Conservation (phyloP, 2,329 filamentous ascomycete genomes). For the Aureobasidium lini region DNA sequence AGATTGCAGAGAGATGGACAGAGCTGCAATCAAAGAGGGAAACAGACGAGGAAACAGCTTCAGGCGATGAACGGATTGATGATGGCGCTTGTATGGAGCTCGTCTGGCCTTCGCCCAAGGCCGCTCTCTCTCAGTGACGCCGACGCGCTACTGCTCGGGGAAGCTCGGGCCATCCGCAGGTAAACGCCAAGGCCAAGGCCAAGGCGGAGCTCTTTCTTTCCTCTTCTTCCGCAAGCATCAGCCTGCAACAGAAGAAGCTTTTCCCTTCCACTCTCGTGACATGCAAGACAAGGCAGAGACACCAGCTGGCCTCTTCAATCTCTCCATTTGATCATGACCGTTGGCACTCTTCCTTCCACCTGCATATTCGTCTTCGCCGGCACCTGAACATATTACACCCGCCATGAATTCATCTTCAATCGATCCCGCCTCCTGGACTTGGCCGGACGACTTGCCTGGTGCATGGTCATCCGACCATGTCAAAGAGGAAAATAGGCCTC, state of each 20-base stretch:
- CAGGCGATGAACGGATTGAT: not conserved
- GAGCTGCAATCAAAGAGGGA: not conserved
- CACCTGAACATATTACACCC: not conserved
- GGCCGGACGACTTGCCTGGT: constrained; percentile 39
- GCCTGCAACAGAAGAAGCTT: not conserved
- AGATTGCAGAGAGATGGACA: not conserved
- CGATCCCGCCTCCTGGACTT: constrained; percentile 33
- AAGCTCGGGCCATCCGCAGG: not conserved
- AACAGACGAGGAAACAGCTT: not conserved
- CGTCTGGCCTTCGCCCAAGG: not conserved
- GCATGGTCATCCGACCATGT: constrained; percentile 17
- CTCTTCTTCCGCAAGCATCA: not conserved
- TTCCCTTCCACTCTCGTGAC: not conserved
- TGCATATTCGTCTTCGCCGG: not conserved
- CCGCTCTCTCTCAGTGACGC: constrained; percentile 6
- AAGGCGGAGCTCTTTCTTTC: not conserved
- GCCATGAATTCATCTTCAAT: constrained; percentile 37
- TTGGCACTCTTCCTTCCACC: not conserved
- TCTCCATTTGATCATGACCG: constrained; percentile 3
- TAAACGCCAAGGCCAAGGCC: not conserved
- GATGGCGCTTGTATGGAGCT: not conserved
- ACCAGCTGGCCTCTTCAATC: constrained; percentile 10
- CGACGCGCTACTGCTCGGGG: constrained; percentile 3
- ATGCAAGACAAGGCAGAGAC: not conserved
- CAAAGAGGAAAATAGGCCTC: not conserved